Percentiles rank a stretch among this genome's conserved stretches.
phyloP scores from a whole-genome alignment of 305 asterid species.

The Solanum chacoense region DNA sequence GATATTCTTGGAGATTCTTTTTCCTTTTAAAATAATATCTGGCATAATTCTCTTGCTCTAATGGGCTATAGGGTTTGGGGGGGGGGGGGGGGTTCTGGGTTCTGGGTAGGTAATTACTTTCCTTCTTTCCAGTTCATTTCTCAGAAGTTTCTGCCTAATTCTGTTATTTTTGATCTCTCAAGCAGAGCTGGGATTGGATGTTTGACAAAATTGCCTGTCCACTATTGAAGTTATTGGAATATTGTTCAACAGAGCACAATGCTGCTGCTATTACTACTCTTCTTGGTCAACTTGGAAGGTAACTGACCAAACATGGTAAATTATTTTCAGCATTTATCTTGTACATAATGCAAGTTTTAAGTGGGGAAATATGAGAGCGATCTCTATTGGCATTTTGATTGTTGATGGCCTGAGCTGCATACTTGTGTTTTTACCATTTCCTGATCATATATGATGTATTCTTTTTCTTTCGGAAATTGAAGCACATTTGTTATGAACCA shows the following conservation, averaged over 20 bases:
- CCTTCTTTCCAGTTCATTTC: background rate
- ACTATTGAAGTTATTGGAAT: constrained; percentile 36
- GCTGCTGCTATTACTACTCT: constrained; percentile 45
- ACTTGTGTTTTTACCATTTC: background rate
- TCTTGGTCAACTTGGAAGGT: constrained; percentile 91
- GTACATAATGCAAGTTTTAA: background rate
- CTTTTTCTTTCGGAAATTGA: background rate
- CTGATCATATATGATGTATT: background rate
- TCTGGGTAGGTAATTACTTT: background rate
- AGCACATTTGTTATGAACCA: background rate
- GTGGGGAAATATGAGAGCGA: background rate
- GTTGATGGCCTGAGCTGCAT: background rate
- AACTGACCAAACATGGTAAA: background rate
- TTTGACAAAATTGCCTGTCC: constrained; percentile 31
- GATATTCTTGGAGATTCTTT: background rate
- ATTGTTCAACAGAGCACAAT: constrained; percentile 26
- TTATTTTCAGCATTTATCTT: background rate
- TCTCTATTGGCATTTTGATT: background rate
- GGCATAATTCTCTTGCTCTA: background rate
- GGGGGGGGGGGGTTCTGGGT: background rate
- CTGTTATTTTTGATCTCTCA: background rate
- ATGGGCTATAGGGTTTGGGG: background rate
- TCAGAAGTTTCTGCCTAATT: background rate
- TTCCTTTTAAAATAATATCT: background rate
- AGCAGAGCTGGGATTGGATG: constrained; percentile 88